Percentiles rank a stretch among this genome's conserved stretches.
phyloP scores from a whole-genome alignment of 768 basidiomycete species.

The Xerocomellus amylosporus region DNA sequence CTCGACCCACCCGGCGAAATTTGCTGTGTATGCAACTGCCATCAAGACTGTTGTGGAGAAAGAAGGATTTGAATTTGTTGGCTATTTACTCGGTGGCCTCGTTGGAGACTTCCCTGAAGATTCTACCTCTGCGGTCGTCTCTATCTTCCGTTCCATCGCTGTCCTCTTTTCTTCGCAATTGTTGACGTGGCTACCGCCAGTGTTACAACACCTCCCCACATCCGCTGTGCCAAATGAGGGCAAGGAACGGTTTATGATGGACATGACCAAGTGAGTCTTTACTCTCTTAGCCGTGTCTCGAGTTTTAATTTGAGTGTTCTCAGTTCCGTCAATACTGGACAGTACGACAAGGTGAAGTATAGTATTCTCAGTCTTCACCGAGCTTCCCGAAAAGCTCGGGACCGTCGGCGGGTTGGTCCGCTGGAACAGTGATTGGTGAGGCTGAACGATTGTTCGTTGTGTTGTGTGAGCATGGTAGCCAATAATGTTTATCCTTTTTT shows the following conservation, averaged over 20 bases:
- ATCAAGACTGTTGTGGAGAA: slow-evolving; percentile 62
- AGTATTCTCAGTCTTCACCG: slow-evolving; percentile 69
- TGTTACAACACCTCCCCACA: slow-evolving; percentile 68
- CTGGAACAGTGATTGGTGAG: slow-evolving; percentile 25
- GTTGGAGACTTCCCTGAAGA: slow-evolving; percentile 90
- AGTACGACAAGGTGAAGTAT: slow-evolving; percentile 82
- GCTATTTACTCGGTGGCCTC: slow-evolving; percentile 70
- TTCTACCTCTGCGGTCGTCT: slow-evolving; percentile 64
- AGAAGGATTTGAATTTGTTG: slow-evolving; percentile 70
- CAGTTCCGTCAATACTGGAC: slow-evolving; percentile 62
- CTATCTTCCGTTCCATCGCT: slow-evolving; percentile 71
- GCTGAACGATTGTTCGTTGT: background rate
- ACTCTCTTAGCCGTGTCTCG: background rate
- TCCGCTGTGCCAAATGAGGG: slow-evolving; percentile 58
- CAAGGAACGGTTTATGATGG: slow-evolving; percentile 69
- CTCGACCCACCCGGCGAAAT: slow-evolving; percentile 55
- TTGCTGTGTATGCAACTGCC: slow-evolving; percentile 55
- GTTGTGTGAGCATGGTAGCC: slow-evolving; percentile 8
- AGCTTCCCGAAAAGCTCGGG: slow-evolving; percentile 69
- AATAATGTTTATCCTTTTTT: slow-evolving; percentile 15
- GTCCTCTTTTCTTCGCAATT: slow-evolving; percentile 67
- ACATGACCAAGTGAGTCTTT: slow-evolving; percentile 66
- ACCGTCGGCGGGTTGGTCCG: slow-evolving; percentile 46
- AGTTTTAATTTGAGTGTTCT: background rate
- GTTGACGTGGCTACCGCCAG: slow-evolving; percentile 66